Percentiles rank a stretch among this genome's conserved stretches.
Conservation (phyloP, 2,329 filamentous ascomycete genomes). For the Colletotrichum somersetense region DNA sequence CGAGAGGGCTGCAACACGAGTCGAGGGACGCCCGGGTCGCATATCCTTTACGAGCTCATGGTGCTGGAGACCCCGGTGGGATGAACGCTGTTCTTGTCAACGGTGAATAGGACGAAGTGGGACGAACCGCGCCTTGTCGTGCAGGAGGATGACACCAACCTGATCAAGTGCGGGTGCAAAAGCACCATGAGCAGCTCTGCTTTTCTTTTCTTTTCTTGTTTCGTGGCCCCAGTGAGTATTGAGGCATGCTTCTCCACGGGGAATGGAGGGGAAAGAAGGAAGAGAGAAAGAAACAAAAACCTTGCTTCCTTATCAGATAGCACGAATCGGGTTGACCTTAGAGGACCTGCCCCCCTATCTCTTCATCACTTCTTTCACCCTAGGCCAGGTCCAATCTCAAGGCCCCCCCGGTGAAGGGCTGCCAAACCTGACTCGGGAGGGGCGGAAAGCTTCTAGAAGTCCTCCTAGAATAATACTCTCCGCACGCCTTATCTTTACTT, state of each 20-base stretch:
- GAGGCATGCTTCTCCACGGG: too few species aligned
- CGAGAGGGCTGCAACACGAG: background rate
- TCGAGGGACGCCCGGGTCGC: too few species aligned
- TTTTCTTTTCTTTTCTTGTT: background rate
- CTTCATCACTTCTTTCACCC: background rate
- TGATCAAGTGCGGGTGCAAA: background rate
- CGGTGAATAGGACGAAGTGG: background rate
- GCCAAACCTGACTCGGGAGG: constrained; percentile 7
- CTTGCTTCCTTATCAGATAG: constrained; percentile 7
- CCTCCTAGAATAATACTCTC: background rate
- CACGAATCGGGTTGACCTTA: background rate
- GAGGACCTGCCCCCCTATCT: background rate
- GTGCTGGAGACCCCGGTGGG: background rate
- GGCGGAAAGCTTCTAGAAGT: background rate
- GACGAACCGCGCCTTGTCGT: background rate
- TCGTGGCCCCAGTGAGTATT: background rate
- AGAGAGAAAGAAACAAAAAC: background rate
- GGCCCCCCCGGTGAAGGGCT: background rate
- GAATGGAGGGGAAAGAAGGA: background rate
- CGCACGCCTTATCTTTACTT: background rate
- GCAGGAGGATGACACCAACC: background rate
- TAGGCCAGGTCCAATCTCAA: constrained; percentile 1
- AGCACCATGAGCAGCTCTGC: background rate
- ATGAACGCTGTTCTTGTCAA: background rate
- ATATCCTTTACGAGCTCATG: background rate